phyloP scores from a whole-genome alignment of 306 rosid genomes.

The Urtica urens region DNA sequence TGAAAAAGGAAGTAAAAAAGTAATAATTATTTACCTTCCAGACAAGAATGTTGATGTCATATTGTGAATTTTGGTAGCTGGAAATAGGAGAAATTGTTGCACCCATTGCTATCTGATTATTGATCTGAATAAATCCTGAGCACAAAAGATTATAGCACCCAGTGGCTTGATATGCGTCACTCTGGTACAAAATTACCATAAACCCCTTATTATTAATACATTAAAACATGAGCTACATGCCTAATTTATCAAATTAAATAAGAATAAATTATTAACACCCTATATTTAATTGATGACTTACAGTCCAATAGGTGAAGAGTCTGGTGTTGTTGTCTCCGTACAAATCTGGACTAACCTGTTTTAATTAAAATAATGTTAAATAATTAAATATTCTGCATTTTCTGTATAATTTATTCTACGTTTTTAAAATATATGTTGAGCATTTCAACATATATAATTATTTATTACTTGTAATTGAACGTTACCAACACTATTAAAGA shows the following conservation, averaged over 20 bases:
- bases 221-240: background rate
- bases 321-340: conserved; percentile 91
- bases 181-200: conserved; percentile 17
- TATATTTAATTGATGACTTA: conserved; percentile 14
- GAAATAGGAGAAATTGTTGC: conserved; percentile 89
- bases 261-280: background rate
- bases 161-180: conserved; percentile 98
- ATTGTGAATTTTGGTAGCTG: conserved; percentile 46
- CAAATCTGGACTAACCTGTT: conserved; percentile 88
- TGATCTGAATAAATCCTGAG: conserved; percentile 91
- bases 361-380: background rate
- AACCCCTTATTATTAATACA: background rate
- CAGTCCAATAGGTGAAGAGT: conserved; percentile 98
- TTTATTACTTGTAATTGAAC: no score
- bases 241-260: background rate
- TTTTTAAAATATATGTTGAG: no score
- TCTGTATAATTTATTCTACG: no score
- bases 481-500: no score
- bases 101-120: conserved; percentile 84
- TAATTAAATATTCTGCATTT: no score
- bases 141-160: conserved; percentile 99
- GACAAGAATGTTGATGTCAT: conserved; percentile 76
- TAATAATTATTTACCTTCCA: conserved; percentile 65
- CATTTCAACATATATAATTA: no score
- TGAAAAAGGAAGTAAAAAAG: background rate